A percentile compares a stretch with the other conserved stretches of the same genome.
These are phyloP conservation scores for Fusarium luffae DNA, from an alignment of 2,329 filamentous ascomycete species.

Conservation along the genomic window DNA sequence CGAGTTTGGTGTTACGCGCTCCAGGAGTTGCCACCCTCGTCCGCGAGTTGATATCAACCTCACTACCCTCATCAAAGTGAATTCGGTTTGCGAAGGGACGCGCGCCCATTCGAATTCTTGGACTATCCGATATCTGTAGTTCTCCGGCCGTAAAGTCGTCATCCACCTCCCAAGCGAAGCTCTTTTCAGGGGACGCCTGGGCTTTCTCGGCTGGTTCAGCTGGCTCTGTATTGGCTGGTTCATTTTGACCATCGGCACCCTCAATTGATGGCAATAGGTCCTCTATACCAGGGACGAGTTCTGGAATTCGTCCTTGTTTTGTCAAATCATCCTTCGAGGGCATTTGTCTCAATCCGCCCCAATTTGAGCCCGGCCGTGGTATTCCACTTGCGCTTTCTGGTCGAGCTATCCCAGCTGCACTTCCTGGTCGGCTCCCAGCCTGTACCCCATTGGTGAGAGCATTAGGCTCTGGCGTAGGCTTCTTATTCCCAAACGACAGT, in stretches of 20 bases:
- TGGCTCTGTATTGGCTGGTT: background rate
- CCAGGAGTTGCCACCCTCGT: slow-evolving; percentile 46
- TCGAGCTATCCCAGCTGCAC: slow-evolving; percentile 12
- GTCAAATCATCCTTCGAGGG: slow-evolving; percentile 43
- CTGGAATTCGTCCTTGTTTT: slow-evolving; percentile 50
- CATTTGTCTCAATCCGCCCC: slow-evolving; percentile 27
- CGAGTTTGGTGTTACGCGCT: slow-evolving; percentile 57
- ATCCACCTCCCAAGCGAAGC: slow-evolving; percentile 66
- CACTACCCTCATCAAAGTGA: slow-evolving; percentile 47
- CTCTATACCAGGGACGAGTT: slow-evolving; percentile 54
- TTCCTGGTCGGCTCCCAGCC: slow-evolving; percentile 14
- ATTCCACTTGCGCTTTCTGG: slow-evolving; percentile 21
- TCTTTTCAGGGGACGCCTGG: slow-evolving; percentile 60
- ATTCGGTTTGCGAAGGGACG: slow-evolving; percentile 52
- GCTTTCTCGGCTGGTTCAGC: background rate
- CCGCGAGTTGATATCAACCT: slow-evolving; percentile 46
- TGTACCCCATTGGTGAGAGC: slow-evolving; percentile 19
- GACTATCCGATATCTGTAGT: slow-evolving; percentile 66
- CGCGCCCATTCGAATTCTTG: slow-evolving; percentile 58
- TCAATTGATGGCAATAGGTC: slow-evolving; percentile 52
- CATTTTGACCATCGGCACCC: slow-evolving; percentile 12
- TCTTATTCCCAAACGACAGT: slow-evolving; percentile 36
- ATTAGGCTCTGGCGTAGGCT: slow-evolving; percentile 20
- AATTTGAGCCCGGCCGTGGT: slow-evolving; percentile 19
- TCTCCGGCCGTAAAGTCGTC: slow-evolving; percentile 68